Evolutionary conservation across 257 asterid genomes (phyloP).

Genomic region (Mentha longifolia): DNA sequence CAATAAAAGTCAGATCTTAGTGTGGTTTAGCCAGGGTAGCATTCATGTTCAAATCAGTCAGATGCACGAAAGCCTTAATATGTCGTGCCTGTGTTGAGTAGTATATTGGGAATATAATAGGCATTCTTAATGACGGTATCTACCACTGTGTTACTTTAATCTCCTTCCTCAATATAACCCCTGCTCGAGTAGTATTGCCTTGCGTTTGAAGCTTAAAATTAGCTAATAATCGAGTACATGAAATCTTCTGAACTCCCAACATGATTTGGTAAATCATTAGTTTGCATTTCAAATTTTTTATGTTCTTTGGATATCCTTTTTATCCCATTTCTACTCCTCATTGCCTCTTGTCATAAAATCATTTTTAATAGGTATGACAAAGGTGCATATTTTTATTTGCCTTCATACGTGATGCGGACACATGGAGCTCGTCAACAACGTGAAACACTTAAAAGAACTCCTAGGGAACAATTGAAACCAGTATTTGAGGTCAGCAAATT

Average conservation of each 20-base stretch:
- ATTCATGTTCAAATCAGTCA: neutral
- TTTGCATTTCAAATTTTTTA: slow-evolving; percentile 14
- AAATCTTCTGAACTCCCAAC: slow-evolving; percentile 1
- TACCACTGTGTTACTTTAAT: slow-evolving; percentile 6
- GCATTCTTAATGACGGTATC: neutral
- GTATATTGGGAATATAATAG: slow-evolving; percentile 6
- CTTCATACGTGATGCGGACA: slow-evolving; percentile 95
- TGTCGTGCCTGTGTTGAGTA: neutral
- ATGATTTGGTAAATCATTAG: slow-evolving; percentile 5
- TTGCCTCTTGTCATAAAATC: slow-evolving; percentile 20
- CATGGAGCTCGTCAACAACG: slow-evolving; percentile 96
- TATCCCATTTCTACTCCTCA: slow-evolving; percentile 19
- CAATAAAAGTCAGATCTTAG: slow-evolving; percentile 1
- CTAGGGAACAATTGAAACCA: slow-evolving; percentile 63
- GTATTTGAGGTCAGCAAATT: slow-evolving; percentile 75
- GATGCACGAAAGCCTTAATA: neutral
- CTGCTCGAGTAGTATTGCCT: slow-evolving; percentile 23
- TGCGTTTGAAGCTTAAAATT: slow-evolving; percentile 16
- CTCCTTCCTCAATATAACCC: slow-evolving; percentile 1
- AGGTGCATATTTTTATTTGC: slow-evolving; percentile 85
- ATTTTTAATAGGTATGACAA: slow-evolving; percentile 69
- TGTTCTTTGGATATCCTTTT: slow-evolving; percentile 13
- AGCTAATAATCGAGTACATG: neutral
- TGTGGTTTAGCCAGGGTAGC: slow-evolving; percentile 8
- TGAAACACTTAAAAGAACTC: slow-evolving; percentile 74